Conservation (phyloP, 768 basidiomycete species). For the Lyophyllum decastes region DNA sequence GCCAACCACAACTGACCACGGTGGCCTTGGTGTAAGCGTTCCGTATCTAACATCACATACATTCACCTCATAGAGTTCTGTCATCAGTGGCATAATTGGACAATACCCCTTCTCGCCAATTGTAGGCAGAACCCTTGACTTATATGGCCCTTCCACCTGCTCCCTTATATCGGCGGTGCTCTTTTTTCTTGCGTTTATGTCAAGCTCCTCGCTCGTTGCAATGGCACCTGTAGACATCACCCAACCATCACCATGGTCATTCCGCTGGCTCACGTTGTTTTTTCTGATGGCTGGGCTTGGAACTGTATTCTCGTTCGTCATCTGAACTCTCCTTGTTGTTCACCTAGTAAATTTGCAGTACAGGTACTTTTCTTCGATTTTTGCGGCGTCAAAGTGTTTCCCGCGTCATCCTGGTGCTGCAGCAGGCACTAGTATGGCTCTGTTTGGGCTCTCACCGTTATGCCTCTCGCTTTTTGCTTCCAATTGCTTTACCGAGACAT, state of each 20-base stretch:
- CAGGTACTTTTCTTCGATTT: conserved; percentile 72
- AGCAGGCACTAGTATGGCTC: conserved; percentile 65
- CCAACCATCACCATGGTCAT: conserved; percentile 42
- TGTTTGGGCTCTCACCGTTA: conserved; percentile 83
- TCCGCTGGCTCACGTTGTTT: conserved; percentile 52
- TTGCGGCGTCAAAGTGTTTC: conserved; percentile 74
- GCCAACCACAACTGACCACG: conserved; percentile 77
- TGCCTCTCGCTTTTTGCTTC: conserved; percentile 70
- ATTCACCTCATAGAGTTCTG: conserved; percentile 1
- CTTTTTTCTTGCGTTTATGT: conserved; percentile 61
- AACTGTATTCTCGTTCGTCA: conserved; percentile 70
- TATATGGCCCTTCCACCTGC: conserved; percentile 65
- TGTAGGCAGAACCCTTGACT: conserved; percentile 70
- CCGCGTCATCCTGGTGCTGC: conserved; percentile 65
- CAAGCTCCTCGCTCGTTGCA: conserved; percentile 62
- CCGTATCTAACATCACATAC: neutral
- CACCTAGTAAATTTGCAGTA: neutral
- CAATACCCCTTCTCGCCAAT: conserved; percentile 78
- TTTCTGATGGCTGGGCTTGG: conserved; percentile 70
- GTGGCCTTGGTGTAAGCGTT: conserved; percentile 70
- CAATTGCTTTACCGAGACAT: conserved; percentile 52
- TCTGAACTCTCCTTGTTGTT: neutral
- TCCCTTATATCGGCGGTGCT: conserved; percentile 62
- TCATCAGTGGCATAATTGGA: conserved; percentile 71
- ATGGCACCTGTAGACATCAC: conserved; percentile 39